phyloP scores from a whole-genome alignment of 805 yeast species.

The Vanderwaltozyma tropicalis region DNA sequence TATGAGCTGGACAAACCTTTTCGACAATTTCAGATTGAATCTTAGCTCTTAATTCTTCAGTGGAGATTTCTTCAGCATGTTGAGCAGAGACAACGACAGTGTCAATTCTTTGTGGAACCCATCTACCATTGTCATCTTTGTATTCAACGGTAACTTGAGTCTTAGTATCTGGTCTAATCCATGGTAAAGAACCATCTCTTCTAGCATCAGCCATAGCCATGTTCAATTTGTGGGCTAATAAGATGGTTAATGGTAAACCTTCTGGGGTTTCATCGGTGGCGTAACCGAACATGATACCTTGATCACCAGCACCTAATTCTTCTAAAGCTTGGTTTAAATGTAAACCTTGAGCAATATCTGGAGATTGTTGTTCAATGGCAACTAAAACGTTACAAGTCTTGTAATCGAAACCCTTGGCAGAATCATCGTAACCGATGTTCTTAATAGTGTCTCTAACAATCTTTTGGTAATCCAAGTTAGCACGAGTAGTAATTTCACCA shows the following conservation, averaged over 20 bases:
- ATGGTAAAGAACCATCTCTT: slow-evolving; percentile 85
- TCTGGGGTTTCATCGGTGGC: slow-evolving; percentile 99
- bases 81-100: slow-evolving; percentile 96
- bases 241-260: slow-evolving; percentile 87
- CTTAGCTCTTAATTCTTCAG: slow-evolving; percentile 81
- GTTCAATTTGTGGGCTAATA: slow-evolving; percentile 92
- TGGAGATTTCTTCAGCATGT: slow-evolving; percentile 91
- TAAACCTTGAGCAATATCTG: slow-evolving; percentile 98
- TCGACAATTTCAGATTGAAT: slow-evolving; percentile 72
- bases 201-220: slow-evolving; percentile 95
- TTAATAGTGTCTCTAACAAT: slow-evolving; percentile 96
- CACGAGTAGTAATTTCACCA: slow-evolving; percentile 98
- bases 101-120: slow-evolving; percentile 91
- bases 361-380: slow-evolving; percentile 98
- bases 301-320: slow-evolving; percentile 99
- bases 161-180: slow-evolving; percentile 99
- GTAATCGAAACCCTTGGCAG: slow-evolving; percentile 96
- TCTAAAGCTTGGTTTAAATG: slow-evolving; percentile 93
- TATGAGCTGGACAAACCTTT: slow-evolving; percentile 83
- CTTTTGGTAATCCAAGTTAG: slow-evolving; percentile 91
- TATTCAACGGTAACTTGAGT: slow-evolving; percentile 98
- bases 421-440: slow-evolving; percentile 94
- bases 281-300: slow-evolving; percentile 99
- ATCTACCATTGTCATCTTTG: slow-evolving; percentile 89
- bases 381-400: slow-evolving; percentile 98